Evolutionary conservation across 2,329 filamentous ascomycete genomes (phyloP).

Genomic region (Colletotrichum melonis): DNA sequence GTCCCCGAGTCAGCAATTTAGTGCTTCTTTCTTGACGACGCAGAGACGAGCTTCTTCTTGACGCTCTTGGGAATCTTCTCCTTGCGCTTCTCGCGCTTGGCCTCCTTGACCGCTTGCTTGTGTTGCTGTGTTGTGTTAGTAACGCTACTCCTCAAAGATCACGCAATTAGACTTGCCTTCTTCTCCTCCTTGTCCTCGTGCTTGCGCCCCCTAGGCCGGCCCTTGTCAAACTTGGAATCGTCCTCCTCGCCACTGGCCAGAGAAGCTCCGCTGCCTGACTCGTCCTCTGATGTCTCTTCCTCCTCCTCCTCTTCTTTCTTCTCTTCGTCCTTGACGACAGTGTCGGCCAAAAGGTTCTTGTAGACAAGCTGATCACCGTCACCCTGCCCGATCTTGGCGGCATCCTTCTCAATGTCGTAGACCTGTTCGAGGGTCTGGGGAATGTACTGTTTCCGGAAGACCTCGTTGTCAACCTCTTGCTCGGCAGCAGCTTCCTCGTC

Average conservation of each 20-base stretch:
- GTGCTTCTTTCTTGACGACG: constrained; percentile 72
- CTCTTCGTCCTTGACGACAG: constrained; percentile 57
- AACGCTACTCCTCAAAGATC: neutral
- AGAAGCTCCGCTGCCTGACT: constrained; percentile 61
- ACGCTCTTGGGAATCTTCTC: constrained; percentile 96
- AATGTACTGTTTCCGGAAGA: constrained; percentile 96
- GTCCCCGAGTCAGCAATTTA: constrained; percentile 42
- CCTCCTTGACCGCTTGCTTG: constrained; percentile 93
- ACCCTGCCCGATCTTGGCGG: constrained; percentile 78
- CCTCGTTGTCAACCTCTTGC: constrained; percentile 85
- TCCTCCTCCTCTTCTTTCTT: constrained; percentile 48
- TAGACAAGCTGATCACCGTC: constrained; percentile 85
- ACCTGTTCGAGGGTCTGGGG: constrained; percentile 96
- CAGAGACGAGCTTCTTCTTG: constrained; percentile 87
- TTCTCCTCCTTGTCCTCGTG: constrained; percentile 95
- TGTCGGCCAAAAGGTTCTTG: constrained; percentile 82
- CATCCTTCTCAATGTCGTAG: constrained; percentile 94
- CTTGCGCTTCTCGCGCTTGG: constrained; percentile 91
- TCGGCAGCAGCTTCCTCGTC: constrained; percentile 65
- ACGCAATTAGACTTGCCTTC: constrained; percentile 60
- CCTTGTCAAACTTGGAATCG: constrained; percentile 72
- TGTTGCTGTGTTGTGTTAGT: constrained; percentile 63
- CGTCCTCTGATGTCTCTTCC: constrained; percentile 51
- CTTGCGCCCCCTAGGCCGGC: constrained; percentile 80
- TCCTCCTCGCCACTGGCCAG: constrained; percentile 57